phyloP scores from a whole-genome alignment of 1,139 yeast species.

The Diutina rugosa region DNA sequence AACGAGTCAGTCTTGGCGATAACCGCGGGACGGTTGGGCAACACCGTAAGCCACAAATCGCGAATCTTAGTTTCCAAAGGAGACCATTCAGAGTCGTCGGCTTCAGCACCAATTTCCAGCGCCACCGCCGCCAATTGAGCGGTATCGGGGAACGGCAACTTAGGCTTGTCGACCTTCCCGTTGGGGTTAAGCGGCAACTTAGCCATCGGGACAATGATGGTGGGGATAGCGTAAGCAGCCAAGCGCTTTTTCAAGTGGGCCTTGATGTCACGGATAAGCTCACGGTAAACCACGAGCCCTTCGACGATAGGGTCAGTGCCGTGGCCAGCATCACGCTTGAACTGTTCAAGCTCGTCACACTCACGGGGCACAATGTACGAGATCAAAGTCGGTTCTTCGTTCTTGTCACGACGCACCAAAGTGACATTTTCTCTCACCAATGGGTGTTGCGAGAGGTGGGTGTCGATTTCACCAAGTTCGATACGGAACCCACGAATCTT shows the following conservation, averaged over 20 bases:
- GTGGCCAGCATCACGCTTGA: conserved; percentile 25
- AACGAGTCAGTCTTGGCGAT: conserved; percentile 75
- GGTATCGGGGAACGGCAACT: conserved; percentile 86
- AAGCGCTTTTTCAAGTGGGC: conserved; percentile 74
- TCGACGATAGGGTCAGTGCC: conserved; percentile 55
- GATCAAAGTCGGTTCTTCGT: conserved; percentile 82
- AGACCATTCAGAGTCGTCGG: conserved; percentile 36
- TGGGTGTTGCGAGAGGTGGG: conserved; percentile 89
- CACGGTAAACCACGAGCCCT: conserved; percentile 67
- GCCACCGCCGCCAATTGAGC: conserved; percentile 71
- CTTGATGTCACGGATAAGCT: conserved; percentile 70
- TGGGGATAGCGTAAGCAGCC: conserved; percentile 89
- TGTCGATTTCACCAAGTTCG: conserved; percentile 95
- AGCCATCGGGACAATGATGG: conserved; percentile 76
- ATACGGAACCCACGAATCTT: conserved; percentile 97
- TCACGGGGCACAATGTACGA: conserved; percentile 86
- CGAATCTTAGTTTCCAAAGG: conserved; percentile 56
- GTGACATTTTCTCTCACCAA: conserved; percentile 86
- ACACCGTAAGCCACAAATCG: conserved; percentile 73
- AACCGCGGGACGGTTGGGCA: conserved; percentile 76
- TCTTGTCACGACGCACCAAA: conserved; percentile 83
- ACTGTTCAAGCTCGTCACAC: conserved; percentile 39
- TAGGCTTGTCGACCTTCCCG: conserved; percentile 97
- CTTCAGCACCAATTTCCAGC: conserved; percentile 20
- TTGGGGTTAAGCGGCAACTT: conserved; percentile 92